Percentiles rank a stretch among this genome's conserved stretches.
Conservation (phyloP, 192 early-diverging fungal genomes). For the Rhizoclosmatium sp. region DNA sequence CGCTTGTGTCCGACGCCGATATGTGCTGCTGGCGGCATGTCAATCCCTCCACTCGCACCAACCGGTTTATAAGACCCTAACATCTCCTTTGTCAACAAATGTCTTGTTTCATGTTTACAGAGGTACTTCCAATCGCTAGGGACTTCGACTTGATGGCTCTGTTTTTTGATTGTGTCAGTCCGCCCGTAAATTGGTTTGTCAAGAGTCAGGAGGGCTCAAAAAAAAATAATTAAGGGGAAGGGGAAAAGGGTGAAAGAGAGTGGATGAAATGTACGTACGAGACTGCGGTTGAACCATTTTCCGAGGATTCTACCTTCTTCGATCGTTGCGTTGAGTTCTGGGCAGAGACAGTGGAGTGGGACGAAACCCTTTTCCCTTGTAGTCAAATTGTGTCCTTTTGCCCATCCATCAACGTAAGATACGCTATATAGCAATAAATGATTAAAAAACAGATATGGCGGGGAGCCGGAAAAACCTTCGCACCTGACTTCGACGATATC, state of each 20-base stretch:
- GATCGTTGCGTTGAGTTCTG: slow-evolving; percentile 16
- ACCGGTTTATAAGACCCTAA: neutral
- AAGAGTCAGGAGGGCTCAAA: neutral
- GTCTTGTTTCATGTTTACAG: slow-evolving; percentile 29
- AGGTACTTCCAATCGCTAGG: slow-evolving; percentile 31
- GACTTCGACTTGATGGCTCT: slow-evolving; percentile 28
- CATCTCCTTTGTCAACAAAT: slow-evolving; percentile 1
- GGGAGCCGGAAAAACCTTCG: neutral
- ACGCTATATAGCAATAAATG: slow-evolving; percentile 12
- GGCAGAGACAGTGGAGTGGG: slow-evolving; percentile 28
- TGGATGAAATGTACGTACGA: slow-evolving; percentile 15
- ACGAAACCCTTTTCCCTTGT: slow-evolving; percentile 28
- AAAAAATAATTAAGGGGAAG: neutral
- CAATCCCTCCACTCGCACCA: neutral
- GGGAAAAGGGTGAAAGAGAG: neutral
- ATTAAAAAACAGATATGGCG: neutral
- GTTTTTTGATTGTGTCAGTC: neutral
- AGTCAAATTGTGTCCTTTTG: slow-evolving; percentile 25
- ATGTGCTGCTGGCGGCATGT: slow-evolving; percentile 30
- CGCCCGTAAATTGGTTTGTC: neutral
- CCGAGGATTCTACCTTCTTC: slow-evolving; percentile 27
- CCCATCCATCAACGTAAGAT: slow-evolving; percentile 38
- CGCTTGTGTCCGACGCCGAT: slow-evolving; percentile 13
- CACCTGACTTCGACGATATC: slow-evolving; percentile 27
- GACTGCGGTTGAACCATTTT: slow-evolving; percentile 13